Conservation (phyloP, 441 rosid species). For the Gossypium trilobum region DNA sequence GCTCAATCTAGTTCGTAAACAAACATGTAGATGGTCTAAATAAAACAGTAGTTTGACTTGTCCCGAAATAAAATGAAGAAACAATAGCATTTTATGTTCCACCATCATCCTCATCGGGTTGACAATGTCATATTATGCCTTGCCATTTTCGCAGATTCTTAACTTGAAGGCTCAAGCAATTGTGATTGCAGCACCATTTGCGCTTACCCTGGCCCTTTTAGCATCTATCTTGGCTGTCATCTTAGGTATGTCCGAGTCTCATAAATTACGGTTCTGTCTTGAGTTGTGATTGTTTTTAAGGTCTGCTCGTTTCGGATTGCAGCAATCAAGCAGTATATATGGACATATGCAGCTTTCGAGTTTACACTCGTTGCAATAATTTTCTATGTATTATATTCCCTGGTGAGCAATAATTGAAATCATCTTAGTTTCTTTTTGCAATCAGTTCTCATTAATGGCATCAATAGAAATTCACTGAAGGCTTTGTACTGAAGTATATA, state of each 20-base stretch:
- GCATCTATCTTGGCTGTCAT: slow-evolving; percentile 67
- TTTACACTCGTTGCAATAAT: slow-evolving; percentile 68
- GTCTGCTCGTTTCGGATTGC: slow-evolving; percentile 24
- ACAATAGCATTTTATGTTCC: neutral
- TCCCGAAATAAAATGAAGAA: neutral
- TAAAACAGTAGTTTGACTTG: neutral
- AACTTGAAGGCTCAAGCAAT: slow-evolving; percentile 59
- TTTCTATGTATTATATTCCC: slow-evolving; percentile 50
- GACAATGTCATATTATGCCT: slow-evolving; percentile 4
- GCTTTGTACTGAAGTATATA: neutral
- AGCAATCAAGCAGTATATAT: slow-evolving; percentile 85
- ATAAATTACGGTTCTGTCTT: neutral
- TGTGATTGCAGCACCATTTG: slow-evolving; percentile 73
- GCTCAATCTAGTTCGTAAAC: neutral
- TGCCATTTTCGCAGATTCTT: slow-evolving; percentile 39
- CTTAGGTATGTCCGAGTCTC: slow-evolving; percentile 40
- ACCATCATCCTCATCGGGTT: neutral
- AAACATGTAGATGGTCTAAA: neutral
- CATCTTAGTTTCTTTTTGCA: neutral
- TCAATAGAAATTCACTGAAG: neutral
- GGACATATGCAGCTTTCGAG: slow-evolving; percentile 94
- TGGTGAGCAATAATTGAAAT: slow-evolving; percentile 39
- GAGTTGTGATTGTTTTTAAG: neutral
- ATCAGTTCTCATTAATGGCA: neutral
- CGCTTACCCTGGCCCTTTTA: slow-evolving; percentile 59